Evolutionary conservation across 148 eudicot genomes (phyloP).

Genomic region (Gaultheria prostrata): DNA sequence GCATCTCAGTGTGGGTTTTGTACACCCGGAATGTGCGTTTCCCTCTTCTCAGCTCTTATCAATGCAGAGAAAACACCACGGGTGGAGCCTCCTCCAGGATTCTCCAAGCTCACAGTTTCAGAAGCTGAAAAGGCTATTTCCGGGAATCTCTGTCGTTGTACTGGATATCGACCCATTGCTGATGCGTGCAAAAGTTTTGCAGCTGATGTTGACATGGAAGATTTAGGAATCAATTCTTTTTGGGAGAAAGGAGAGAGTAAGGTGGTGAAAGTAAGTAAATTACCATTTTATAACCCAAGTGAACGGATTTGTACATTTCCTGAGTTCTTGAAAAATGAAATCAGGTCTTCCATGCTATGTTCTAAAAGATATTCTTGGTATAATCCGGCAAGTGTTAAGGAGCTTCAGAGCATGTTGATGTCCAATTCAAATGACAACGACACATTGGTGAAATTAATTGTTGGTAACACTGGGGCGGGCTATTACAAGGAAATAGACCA

Average conservation of each 20-base stretch:
- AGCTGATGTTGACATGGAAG: constrained; percentile 83
- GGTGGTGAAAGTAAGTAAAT: constrained; percentile 44
- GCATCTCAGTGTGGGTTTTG: constrained; percentile 97
- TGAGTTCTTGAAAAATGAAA: constrained; percentile 55
- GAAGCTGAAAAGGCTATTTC: constrained; percentile 82
- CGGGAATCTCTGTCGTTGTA: constrained; percentile 92
- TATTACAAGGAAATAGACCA: constrained; percentile 68
- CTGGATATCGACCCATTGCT: constrained; percentile 91
- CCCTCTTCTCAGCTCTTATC: constrained; percentile 80
- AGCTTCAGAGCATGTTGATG: constrained; percentile 49
- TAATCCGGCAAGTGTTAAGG: constrained; percentile 56
- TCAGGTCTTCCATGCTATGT: constrained; percentile 31
- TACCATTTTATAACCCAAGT: constrained; percentile 54
- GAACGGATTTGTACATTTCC: constrained; percentile 49
- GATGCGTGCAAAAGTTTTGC: constrained; percentile 98
- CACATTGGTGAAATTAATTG: constrained; percentile 49
- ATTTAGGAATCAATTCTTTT: constrained; percentile 76
- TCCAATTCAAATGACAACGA: constrained; percentile 25
- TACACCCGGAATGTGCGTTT: constrained; percentile 92
- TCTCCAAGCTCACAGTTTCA: constrained; percentile 65
- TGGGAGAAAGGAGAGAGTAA: constrained; percentile 62
- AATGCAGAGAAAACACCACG: constrained; percentile 59
- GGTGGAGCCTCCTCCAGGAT: constrained; percentile 46
- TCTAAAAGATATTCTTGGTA: constrained; percentile 60
- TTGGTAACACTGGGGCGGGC: constrained; percentile 78